Conservation (phyloP, 192 early-diverging fungal genomes). For the Funneliformis geosporum region DNA sequence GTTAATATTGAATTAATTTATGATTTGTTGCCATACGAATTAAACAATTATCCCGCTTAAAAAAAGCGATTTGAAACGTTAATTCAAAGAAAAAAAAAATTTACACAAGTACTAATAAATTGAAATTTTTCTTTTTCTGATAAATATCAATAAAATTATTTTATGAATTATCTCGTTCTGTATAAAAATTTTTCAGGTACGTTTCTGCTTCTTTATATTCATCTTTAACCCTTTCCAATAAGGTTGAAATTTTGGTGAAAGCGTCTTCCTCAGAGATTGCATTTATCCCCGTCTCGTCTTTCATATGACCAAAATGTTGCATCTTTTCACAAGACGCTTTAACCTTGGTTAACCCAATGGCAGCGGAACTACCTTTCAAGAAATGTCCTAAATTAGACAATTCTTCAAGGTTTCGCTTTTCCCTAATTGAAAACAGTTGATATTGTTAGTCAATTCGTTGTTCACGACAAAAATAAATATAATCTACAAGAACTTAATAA, state of each 20-base stretch:
- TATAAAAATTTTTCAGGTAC: slow-evolving; percentile 71
- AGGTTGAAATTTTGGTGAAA: slow-evolving; percentile 49
- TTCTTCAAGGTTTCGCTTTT: slow-evolving; percentile 60
- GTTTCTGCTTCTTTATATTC: slow-evolving; percentile 75
- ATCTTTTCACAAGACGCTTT: slow-evolving; percentile 83
- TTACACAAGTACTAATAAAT: background rate
- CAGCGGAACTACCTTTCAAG: slow-evolving; percentile 88
- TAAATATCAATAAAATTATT: background rate
- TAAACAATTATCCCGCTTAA: background rate
- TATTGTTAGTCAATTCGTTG: too few species aligned
- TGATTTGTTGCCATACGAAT: background rate
- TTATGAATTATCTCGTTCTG: slow-evolving; percentile 37
- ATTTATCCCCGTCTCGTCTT: slow-evolving; percentile 54
- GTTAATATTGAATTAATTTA: background rate
- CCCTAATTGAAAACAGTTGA: slow-evolving; percentile 33
- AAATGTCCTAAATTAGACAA: slow-evolving; percentile 87
- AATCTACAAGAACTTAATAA: background rate
- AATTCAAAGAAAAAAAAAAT: background rate
- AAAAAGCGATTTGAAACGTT: too few species aligned
- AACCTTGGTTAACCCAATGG: slow-evolving; percentile 79
- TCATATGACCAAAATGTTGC: slow-evolving; percentile 76
- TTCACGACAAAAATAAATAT: background rate
- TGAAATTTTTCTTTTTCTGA: background rate
- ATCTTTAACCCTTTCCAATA: slow-evolving; percentile 59
- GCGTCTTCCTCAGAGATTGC: slow-evolving; percentile 60